phyloP scores from a whole-genome alignment of 495 filamentous ascomycete genomes.

The Penicillium odoratum region DNA sequence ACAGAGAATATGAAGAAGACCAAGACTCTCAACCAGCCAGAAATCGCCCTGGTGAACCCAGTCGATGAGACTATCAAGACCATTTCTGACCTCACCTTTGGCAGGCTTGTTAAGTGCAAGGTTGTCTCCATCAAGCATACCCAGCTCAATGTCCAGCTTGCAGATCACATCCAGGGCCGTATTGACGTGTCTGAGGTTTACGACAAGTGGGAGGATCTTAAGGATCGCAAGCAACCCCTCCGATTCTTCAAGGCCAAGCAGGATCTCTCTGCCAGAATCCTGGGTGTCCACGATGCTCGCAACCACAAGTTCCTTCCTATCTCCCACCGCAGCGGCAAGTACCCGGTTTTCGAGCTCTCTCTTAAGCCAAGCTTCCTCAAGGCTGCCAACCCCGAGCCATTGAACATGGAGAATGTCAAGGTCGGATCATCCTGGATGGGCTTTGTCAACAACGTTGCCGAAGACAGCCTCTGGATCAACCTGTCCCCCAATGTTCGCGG shows the following conservation, averaged over 20 bases:
- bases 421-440: constrained; percentile 69
- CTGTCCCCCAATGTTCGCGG: constrained; percentile 89
- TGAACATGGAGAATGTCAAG: constrained; percentile 73
- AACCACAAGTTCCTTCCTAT: constrained; percentile 93
- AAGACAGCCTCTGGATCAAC: constrained; percentile 82
- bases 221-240: constrained; percentile 76
- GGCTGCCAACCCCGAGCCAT: constrained; percentile 51
- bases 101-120: constrained; percentile 74
- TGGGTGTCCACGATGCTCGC: constrained; percentile 86
- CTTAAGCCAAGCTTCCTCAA: constrained; percentile 69
- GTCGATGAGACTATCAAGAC: constrained; percentile 65
- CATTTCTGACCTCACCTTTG: constrained; percentile 69
- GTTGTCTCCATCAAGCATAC: constrained; percentile 81
- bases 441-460: constrained; percentile 84
- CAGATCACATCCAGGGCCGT: constrained; percentile 86
- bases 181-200: constrained; percentile 89
- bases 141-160: constrained; percentile 86
- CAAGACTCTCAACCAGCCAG: constrained; percentile 27
- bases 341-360: constrained; percentile 85
- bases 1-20: constrained; percentile 35
- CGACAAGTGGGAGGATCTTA: constrained; percentile 82
- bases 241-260: constrained; percentile 68
- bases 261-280: constrained; percentile 68
- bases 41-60: constrained; percentile 58
- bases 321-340: constrained; percentile 73